Evolutionary conservation across 2,329 filamentous ascomycete species (phyloP).

Genomic region (Bisporella sp.): DNA sequence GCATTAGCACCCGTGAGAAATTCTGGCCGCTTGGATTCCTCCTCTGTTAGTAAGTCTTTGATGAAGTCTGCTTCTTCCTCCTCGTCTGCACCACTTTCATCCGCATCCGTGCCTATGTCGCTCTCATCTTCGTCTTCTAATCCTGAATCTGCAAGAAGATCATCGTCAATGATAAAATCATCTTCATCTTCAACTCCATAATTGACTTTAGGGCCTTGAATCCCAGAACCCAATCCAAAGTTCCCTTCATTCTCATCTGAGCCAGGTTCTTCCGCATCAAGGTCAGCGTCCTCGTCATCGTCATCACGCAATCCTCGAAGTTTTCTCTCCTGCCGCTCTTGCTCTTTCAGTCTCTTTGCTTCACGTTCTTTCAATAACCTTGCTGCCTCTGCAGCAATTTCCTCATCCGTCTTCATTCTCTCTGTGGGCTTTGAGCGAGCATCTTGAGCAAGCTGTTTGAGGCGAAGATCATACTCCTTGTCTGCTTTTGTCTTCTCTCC

Average conservation of each 20-base stretch:
- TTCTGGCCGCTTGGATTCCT: conserved; percentile 46
- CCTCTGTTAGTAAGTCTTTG: conserved; percentile 56
- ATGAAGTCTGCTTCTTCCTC: conserved; percentile 65
- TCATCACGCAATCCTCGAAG: conserved; percentile 79
- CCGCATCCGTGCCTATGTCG: conserved; percentile 38
- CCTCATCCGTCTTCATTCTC: conserved; percentile 86
- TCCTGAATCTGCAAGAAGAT: conserved; percentile 77
- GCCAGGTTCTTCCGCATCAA: conserved; percentile 26
- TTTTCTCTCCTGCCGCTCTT: conserved; percentile 36
- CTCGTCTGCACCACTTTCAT: conserved; percentile 33
- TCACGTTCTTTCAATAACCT: conserved; percentile 74
- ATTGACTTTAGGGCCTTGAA: conserved; percentile 44
- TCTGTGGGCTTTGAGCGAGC: conserved; percentile 78
- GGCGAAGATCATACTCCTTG: conserved; percentile 78
- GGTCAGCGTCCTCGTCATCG: conserved; percentile 53
- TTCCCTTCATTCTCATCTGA: conserved; percentile 36
- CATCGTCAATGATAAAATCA: conserved; percentile 85
- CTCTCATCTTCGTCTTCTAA: conserved; percentile 53
- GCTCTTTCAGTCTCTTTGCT: conserved; percentile 59
- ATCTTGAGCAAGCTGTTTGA: conserved; percentile 79
- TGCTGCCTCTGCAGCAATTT: conserved; percentile 72
- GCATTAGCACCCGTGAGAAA: conserved; percentile 41
- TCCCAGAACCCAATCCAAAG: conserved; percentile 54
- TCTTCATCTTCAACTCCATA: conserved; percentile 87
- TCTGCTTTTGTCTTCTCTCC: conserved; percentile 61